phyloP scores from a whole-genome alignment of 148 eudicot genomes.

The Rhododendron ferrugineum region DNA sequence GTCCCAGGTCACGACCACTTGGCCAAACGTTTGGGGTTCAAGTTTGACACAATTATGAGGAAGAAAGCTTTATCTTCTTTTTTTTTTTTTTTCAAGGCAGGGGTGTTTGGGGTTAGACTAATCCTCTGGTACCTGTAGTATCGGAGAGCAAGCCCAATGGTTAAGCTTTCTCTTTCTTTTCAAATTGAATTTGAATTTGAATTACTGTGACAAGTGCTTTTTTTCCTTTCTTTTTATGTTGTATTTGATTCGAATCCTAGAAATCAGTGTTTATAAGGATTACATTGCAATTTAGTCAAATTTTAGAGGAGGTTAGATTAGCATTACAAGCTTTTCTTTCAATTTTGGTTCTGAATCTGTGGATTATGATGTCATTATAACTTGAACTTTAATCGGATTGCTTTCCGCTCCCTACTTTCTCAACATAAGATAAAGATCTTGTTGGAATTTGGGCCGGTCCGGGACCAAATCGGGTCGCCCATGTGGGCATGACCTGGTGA shows the following conservation, averaged over 20 bases:
- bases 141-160: neutral
- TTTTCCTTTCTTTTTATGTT: neutral
- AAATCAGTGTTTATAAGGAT: neutral
- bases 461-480: no score
- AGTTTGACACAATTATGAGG: conserved; percentile 24
- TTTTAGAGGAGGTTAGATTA: neutral
- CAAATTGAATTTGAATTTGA: neutral
- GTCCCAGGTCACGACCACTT: neutral
- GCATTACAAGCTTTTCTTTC: neutral
- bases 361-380: neutral
- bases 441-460: no score
- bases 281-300: neutral
- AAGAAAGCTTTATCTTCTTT: neutral
- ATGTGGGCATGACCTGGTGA: no score
- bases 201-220: neutral
- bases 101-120: neutral
- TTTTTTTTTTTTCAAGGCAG: neutral
- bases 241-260: neutral
- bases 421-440: neutral
- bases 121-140: neutral
- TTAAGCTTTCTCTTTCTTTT: neutral
- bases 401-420: neutral
- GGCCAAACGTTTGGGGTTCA: neutral
- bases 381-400: neutral
- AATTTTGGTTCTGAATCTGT: neutral